A percentile compares a stretch with the other conserved stretches of the same genome.
Evolutionary conservation across 2,329 filamentous ascomycete genomes (phyloP).

Genomic region (Bipolaris gigantea): DNA sequence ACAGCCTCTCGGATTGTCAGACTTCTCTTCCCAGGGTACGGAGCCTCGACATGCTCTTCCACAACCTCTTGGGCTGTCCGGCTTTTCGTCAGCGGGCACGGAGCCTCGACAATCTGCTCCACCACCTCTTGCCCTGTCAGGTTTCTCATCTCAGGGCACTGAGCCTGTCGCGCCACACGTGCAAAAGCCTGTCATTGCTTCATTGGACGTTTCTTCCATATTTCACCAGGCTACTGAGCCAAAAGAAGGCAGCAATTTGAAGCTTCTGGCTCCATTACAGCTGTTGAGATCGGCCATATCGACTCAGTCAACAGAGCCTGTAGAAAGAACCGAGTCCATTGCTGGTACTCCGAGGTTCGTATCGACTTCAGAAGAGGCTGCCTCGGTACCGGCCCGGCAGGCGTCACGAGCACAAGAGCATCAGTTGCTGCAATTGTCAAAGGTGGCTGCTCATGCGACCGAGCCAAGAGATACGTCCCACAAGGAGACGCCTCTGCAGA

Average conservation of each 20-base stretch:
- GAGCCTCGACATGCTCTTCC: background rate
- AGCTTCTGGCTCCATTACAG: constrained; percentile 18
- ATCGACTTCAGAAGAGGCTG: background rate
- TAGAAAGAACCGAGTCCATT: constrained; percentile 5
- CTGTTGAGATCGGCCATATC: constrained; percentile 35
- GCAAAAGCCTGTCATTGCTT: constrained; percentile 32
- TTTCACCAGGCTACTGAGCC: constrained; percentile 35
- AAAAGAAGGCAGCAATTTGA: constrained; percentile 22
- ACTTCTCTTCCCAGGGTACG: constrained; percentile 17
- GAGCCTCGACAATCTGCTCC: background rate
- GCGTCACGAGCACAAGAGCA: background rate
- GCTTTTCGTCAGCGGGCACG: background rate
- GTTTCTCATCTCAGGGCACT: constrained; percentile 9
- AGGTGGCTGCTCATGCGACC: constrained; percentile 18
- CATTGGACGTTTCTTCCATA: constrained; percentile 34
- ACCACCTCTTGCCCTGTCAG: background rate
- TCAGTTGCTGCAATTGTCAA: constrained; percentile 9
- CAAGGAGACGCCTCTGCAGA: constrained; percentile 18
- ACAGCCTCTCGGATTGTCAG: constrained; percentile 24
- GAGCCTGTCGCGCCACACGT: constrained; percentile 35
- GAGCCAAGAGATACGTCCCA: constrained; percentile 18
- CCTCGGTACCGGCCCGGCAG: background rate
- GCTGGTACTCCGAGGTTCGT: background rate
- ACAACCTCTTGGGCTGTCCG: background rate
- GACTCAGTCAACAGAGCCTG: constrained; percentile 32